Conservation (phyloP, 2,329 filamentous ascomycete species). For the Trichoderma sp. region DNA sequence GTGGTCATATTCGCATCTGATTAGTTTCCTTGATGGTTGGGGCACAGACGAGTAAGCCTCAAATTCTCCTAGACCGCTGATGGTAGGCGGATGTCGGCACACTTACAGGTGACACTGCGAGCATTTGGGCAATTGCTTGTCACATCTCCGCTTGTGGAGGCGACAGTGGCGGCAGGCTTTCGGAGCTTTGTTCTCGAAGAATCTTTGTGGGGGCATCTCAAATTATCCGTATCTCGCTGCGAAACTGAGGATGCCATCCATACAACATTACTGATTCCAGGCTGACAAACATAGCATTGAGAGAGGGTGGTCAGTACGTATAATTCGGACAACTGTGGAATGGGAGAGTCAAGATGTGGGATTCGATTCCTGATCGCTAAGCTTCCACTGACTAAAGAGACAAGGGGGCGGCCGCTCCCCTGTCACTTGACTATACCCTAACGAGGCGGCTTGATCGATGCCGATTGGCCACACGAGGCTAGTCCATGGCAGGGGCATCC, state of each 20-base stretch:
- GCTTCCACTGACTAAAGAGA: background rate
- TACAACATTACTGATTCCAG: background rate
- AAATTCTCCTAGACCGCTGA: background rate
- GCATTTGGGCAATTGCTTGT: background rate
- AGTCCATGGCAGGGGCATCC: background rate
- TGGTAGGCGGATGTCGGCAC: background rate
- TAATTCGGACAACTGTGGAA: too few species aligned
- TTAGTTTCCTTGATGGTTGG: background rate
- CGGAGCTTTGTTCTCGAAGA: background rate
- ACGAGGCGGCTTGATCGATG: background rate
- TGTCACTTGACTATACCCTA: background rate
- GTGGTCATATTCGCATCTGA: slow-evolving; percentile 8
- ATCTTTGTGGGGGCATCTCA: background rate
- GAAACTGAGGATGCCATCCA: background rate
- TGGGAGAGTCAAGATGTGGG: background rate
- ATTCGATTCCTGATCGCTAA: background rate
- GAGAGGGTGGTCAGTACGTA: too few species aligned
- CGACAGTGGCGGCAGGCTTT: background rate
- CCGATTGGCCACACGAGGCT: background rate
- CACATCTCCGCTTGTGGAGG: slow-evolving; percentile 11
- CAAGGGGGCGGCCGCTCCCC: slow-evolving; percentile 2
- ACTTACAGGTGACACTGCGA: slow-evolving; percentile 11
- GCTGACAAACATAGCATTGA: background rate
- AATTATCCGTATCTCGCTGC: too few species aligned
- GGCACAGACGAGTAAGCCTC: background rate